Conservation (phyloP, 306 rosid species). For the Potentilla sterilis region DNA sequence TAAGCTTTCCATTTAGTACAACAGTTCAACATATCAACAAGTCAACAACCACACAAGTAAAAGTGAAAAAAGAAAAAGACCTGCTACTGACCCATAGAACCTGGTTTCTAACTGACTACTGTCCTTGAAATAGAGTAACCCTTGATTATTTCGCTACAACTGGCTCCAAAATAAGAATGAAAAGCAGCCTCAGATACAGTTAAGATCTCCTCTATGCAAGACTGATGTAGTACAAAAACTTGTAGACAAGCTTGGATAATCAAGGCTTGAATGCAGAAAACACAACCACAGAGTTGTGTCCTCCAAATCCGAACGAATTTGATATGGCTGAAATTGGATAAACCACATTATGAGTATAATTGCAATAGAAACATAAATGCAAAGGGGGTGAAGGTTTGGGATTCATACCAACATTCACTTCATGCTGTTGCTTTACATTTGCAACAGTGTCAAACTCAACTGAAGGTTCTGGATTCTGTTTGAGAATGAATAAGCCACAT, state of each 20-base stretch:
- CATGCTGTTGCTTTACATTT: slow-evolving; percentile 76
- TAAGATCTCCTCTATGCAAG: slow-evolving; percentile 35
- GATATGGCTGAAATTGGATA: slow-evolving; percentile 67
- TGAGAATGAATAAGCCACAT: slow-evolving; percentile 17
- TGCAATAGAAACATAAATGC: slow-evolving; percentile 8
- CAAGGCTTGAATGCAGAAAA: slow-evolving; percentile 91
- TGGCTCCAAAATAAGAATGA: slow-evolving; percentile 16
- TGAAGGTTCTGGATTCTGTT: slow-evolving; percentile 90
- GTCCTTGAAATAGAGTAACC: slow-evolving; percentile 23
- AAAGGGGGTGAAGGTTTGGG: slow-evolving; percentile 17
- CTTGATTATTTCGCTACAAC: slow-evolving; percentile 28
- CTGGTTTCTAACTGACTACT: neutral
- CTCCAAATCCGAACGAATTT: slow-evolving; percentile 95
- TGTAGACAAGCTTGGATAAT: slow-evolving; percentile 32
- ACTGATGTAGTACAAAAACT: slow-evolving; percentile 36
- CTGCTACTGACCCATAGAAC: neutral
- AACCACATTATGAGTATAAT: slow-evolving; percentile 6
- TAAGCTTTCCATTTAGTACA: slow-evolving; percentile 1
- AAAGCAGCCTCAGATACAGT: slow-evolving; percentile 46
- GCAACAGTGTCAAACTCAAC: slow-evolving; percentile 95
- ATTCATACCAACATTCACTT: slow-evolving; percentile 84
- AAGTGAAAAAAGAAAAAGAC: neutral
- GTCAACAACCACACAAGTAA: neutral
- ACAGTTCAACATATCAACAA: slow-evolving; percentile 4
- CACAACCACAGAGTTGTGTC: slow-evolving; percentile 95